These are phyloP conservation scores for Suillus variegatus DNA, from an alignment of 768 basidiomycete genomes.

Conservation along the genomic window DNA sequence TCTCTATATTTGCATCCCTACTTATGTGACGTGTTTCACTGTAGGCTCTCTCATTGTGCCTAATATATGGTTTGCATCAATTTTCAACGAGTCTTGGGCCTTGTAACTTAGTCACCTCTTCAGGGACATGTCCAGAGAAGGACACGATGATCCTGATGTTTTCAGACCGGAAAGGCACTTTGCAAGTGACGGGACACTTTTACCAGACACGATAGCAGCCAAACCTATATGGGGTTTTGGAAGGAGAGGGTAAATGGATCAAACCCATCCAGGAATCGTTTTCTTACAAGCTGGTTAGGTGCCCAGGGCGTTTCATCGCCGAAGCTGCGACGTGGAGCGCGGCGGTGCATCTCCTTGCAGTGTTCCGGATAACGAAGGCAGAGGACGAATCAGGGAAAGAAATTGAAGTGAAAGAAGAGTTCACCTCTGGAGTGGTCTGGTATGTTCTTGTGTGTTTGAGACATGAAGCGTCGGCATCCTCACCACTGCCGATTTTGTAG, in stretches of 20 bases:
- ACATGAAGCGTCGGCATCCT: background rate
- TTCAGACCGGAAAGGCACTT: conserved; percentile 31
- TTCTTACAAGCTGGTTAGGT: conserved; percentile 7
- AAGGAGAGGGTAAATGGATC: conserved; percentile 19
- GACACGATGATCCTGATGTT: conserved; percentile 28
- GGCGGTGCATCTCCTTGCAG: conserved; percentile 28
- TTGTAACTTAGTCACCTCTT: background rate
- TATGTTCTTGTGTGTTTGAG: conserved; percentile 18
- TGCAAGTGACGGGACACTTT: conserved; percentile 22
- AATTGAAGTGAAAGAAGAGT: conserved; percentile 28
- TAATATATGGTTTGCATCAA: conserved; percentile 28
- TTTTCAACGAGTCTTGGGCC: background rate
- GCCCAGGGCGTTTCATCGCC: conserved; percentile 33
- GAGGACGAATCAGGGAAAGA: conserved; percentile 26
- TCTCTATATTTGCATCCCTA: background rate
- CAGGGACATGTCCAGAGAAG: conserved; percentile 34
- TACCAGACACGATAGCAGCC: conserved; percentile 28
- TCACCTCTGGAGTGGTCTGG: conserved; percentile 34
- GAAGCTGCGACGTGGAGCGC: conserved; percentile 33
- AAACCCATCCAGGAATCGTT: background rate
- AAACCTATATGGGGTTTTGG: conserved; percentile 33
- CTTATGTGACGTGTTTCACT: background rate
- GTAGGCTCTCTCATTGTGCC: conserved; percentile 23
- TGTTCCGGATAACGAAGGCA: conserved; percentile 14
- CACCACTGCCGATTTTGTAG: conserved; percentile 19